Evolutionary conservation across 2,329 filamentous ascomycete genomes (phyloP), one percentile per base, ranked within the genome.

Genomic region (Lachnellula cervina): DNA sequence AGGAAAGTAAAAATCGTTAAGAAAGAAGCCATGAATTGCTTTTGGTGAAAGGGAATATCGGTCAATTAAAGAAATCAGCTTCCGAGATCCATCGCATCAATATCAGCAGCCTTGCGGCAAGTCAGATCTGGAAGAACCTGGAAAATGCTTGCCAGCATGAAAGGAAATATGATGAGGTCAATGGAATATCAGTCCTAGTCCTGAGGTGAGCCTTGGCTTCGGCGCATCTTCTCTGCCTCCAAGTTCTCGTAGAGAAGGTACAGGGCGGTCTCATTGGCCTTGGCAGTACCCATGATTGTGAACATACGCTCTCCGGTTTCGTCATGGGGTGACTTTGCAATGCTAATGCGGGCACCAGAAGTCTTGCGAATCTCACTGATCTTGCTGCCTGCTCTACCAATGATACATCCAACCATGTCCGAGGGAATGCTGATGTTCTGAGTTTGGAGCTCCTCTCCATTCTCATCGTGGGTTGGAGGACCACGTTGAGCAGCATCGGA

Each of bases 351-450:
- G 59, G 94, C 94, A 58, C 92, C 92, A 53, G 94, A 99, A 60
- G 87, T 92, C 80, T 96, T 95, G 73, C 94, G 89, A 68, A 99
- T 99, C 77, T 99, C 94, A 73, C 90, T 97, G 71, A 99, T 99
- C 83, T 99, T 99, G 79, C 83, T 92, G 62, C 94, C 94, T 53
- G 82, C 90, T 62, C 92, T 88, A 64, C 94, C 94, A 71, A 99
- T 99, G 76, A 99, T 99, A 77, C 94, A 99, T 65, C 94, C 94
- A 72, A 99, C 94, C 94, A 99, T 99, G 77, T 99, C 94, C 48
- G 94, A 92, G 25, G 94, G 94, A 68, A 99, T 99, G 79, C 91
- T 97, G 76, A 99, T 99, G 77, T 99, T 99, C 71, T 99, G 94
- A 1, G 94, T 99, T 74, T 97, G 93, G 59, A 97, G 89, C 74